Percentiles rank a stretch among this genome's conserved stretches.
phyloP scores from a whole-genome alignment of 345 rosid genomes.

The Erucastrum elatum region DNA sequence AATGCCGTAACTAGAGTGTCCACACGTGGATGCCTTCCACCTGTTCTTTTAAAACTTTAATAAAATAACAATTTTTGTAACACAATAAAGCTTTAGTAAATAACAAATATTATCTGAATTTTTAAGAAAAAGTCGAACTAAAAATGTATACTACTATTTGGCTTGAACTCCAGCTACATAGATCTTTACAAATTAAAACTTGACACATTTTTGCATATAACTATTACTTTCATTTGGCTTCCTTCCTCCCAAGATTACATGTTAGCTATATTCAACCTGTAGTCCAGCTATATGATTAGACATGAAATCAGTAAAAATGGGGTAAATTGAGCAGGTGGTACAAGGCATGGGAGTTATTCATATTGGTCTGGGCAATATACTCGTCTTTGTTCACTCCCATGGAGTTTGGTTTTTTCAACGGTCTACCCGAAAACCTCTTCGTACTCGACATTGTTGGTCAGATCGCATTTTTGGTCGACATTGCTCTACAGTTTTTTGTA shows the following conservation, averaged over 20 bases:
- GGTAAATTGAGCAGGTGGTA: conserved; percentile 54
- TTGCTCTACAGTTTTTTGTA: conserved; percentile 59
- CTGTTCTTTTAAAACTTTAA: not conserved
- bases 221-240: not conserved
- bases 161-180: not conserved
- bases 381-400: conserved; percentile 84
- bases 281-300: conserved; percentile 6
- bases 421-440: conserved; percentile 66
- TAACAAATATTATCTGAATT: too few relatives aligned
- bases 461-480: conserved; percentile 72
- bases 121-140: not conserved
- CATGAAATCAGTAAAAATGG: not conserved
- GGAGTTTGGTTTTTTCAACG: conserved; percentile 90
- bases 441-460: conserved; percentile 77
- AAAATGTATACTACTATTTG: not conserved
- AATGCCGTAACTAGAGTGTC: conserved; percentile 21
- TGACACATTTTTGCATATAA: not conserved
- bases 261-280: not conserved
- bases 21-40: conserved; percentile 11
- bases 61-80: not conserved
- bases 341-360: conserved; percentile 63
- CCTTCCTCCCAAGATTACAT: not conserved
- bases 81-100: too few relatives aligned
- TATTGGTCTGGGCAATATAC: conserved; percentile 78
- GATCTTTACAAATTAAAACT: not conserved